Conservation (phyloP, 371 early-diverging fungal species). For the Mortierella sp. region DNA sequence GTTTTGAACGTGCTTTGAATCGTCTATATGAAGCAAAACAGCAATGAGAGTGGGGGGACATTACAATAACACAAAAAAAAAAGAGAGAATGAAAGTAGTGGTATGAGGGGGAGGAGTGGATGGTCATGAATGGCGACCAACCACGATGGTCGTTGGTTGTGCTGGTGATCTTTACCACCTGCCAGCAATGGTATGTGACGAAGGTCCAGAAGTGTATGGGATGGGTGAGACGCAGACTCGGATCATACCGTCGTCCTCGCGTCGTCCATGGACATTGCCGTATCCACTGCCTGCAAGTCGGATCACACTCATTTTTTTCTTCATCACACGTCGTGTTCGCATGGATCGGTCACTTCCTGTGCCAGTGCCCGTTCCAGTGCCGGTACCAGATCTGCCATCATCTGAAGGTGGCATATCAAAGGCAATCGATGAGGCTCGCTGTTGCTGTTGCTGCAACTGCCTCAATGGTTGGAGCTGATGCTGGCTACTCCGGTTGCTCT, state of each 20-base stretch:
- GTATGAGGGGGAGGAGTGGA: no score
- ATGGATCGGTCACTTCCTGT: slow-evolving; percentile 19
- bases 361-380: slow-evolving; percentile 4
- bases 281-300: slow-evolving; percentile 19
- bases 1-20: background rate
- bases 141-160: no score
- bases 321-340: slow-evolving; percentile 44
- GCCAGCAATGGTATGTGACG: slow-evolving; percentile 4
- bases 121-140: no score
- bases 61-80: background rate
- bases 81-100: no score
- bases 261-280: slow-evolving; percentile 42
- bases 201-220: slow-evolving; percentile 16
- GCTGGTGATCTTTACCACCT: background rate
- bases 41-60: background rate
- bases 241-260: slow-evolving; percentile 49
- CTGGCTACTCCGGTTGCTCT: slow-evolving; percentile 1
- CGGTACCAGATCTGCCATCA: slow-evolving; percentile 11
- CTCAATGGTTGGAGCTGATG: background rate
- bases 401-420: slow-evolving; percentile 20
- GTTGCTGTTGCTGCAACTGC: background rate
- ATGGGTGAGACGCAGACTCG: slow-evolving; percentile 30
- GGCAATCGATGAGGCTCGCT: slow-evolving; percentile 4
- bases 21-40: background rate
- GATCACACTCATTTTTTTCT: slow-evolving; percentile 54